Base-by-base conservation (phyloP, 2,329 filamentous ascomycete genomes). In the Ceratocystiopsis sp. region DNA sequence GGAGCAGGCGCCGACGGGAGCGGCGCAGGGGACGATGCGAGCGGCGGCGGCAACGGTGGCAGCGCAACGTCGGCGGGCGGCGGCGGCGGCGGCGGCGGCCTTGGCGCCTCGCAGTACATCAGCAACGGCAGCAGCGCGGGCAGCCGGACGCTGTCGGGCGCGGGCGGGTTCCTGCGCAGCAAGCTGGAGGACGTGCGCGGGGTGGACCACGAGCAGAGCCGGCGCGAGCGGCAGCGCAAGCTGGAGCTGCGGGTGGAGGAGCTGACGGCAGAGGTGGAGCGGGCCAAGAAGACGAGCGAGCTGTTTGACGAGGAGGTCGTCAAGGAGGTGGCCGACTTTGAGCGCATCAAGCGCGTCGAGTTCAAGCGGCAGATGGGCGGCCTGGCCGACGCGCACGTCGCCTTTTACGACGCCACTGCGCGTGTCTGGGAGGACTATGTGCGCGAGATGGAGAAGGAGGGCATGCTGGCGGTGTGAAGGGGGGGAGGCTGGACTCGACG, bases 141-240 rank as follows among this genome's bases (percentile, higher is more conserved):
- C n/a, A 40, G 35, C 13, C 33, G 45, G 1, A 46, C 50, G 17
- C 67, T 84, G 50, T 77, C 78, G 7, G 86, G 86, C 1, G 82
- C 86, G 0, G 83, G 80, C 13, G 80, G 83, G 4, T 96, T 95
- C 65, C 73, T 98, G 51, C 81, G 87, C 38, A 80, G 81, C 58
- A 96, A 96, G 62, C 81, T 98, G 55, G 91, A 98, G 61, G 91
- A 98, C 57, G 87, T 95, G 49, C 79, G 91, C 16, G 91, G 91
- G 14, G 87, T 98, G 4, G 91, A 98, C 60, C 91, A 96, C 61
- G 91, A 96, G 59, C 84, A 93, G 55, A 78, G 81, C 14, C 78
- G 87, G 2, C 76, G 87, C 14, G 89, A 96, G 58, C 75, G 89
- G 29, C 73, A 89, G 42, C 78, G 91, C 46, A 93, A 91, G 61